Evolutionary conservation across 768 basidiomycete species (phyloP), one percentile per base, ranked within the genome.

Genomic region (Coprinellus micaceus): DNA sequence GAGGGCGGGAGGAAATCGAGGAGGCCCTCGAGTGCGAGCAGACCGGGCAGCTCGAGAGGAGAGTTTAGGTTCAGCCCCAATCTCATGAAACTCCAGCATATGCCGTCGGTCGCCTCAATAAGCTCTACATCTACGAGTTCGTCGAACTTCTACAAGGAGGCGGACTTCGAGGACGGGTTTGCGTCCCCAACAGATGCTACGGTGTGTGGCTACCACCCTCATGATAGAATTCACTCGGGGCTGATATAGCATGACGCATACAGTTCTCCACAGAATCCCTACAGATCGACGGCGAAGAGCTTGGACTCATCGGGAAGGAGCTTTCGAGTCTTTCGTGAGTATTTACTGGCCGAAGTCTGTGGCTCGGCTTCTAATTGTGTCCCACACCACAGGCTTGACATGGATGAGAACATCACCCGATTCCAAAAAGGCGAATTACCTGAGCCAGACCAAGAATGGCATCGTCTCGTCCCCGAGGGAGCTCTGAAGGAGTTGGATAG

Each of bases 381-480:
- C 57, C 58, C 56, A 45, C 50, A 61, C 60, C 21, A 46, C 30
- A 60, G 87, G 41, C 71, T 89, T 26, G 74, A 82, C 47, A 81
- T 83, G 15, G 84, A 85, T 54, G 86, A 88, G 63, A 80, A 77
- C 25, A 66, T 94, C 19, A 72, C 71, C 45, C 80, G 76, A 19
- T 92, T 93, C 64, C 91, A 94, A 66, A 69, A 73, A 0, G 86
- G 86, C 33, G 71, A 83, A 55, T 72, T 92, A 3, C 66, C 77
- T 2, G 86, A 85, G 45, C 76, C 74, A n/a, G 84, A 93, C 58
- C 82, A 87, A 68, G 89, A 90, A 48, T 98, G 95, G 96, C 78
- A 89, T 63, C 74, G 80, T 28, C 82, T 94, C 7, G 88, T 95
- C 1, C 86, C 92, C 1, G 63, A 73, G n/a, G 83, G 83, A 62